Evolutionary conservation across 192 early-diverging fungal genomes (phyloP), one percentile per base, ranked within the genome.

Genomic region (Entomortierella parvispora): DNA sequence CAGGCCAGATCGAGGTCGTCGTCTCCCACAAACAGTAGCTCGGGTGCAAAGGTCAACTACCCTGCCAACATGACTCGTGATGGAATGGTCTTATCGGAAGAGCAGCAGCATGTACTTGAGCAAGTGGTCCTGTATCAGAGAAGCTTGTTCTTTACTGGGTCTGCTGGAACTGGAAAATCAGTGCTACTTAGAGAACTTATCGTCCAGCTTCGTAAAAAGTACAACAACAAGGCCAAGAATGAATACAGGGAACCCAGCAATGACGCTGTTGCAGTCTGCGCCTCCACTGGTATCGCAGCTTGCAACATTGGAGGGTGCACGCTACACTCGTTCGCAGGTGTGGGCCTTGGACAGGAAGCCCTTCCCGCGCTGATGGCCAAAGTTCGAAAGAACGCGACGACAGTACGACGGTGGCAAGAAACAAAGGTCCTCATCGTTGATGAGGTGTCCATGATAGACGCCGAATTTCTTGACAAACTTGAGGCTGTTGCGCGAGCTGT

Each of bases 391-490:
- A 60, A 46, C 23, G 66, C 55, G 28, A 58, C 20, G 8, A 82
- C 84, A 0, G n/a, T 43, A 5, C 58, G 69, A n/a, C 84, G 93
- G 51, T 94, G 93, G 93, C 61, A n/a, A 22, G n/a, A 51, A 15
- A 87, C 88, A 1, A 58, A 81, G 26, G 88, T 90, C 10, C 67
- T 94, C 44, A 82, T 94, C 33, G 88, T 94, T 46, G 93, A 94
- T 67, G 93, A 94, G 80, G 80, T 90, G 17, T 93, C 92, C 3
- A 93, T 94, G 93, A 71, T 94, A 4, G 90, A 93, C 50, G 90
- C 68, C 1, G 82, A 59, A 2, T 69, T 94, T 17, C 86, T 94
- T 68, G 93, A 93, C 25, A 89, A 90, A 7, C 64, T 94, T 0
- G 91, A 94, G 69, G 23, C 29, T 3, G 77, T 93, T 53, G 93